phyloP scores from a whole-genome alignment of 192 early-diverging fungal genomes.

The Backusella australiensis region DNA sequence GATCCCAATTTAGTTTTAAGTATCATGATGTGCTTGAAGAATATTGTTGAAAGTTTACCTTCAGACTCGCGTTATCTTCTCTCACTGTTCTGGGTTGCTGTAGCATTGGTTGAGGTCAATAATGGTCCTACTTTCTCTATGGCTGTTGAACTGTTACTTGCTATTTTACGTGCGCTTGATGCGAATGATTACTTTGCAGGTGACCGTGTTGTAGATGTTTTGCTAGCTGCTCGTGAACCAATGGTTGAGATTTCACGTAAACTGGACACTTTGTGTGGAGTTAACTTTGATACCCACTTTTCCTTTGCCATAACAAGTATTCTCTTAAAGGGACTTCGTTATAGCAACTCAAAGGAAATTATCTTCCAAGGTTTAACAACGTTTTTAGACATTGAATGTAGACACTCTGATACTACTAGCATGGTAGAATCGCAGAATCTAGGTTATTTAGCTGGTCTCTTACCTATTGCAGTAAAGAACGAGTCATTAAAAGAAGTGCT shows the following conservation, averaged over 20 bases:
- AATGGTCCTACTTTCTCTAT: slow-evolving; percentile 76
- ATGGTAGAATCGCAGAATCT: slow-evolving; percentile 40
- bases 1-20: slow-evolving; percentile 79
- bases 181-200: slow-evolving; percentile 66
- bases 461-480: slow-evolving; percentile 78
- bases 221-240: slow-evolving; percentile 69
- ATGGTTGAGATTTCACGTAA: slow-evolving; percentile 69
- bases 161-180: slow-evolving; percentile 77
- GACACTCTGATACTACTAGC: slow-evolving; percentile 27
- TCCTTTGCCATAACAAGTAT: slow-evolving; percentile 80
- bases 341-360: slow-evolving; percentile 69
- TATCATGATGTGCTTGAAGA: slow-evolving; percentile 89
- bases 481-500: slow-evolving; percentile 61
- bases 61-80: slow-evolving; percentile 79
- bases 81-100: slow-evolving; percentile 88
- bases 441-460: slow-evolving; percentile 78
- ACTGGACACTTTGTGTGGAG: slow-evolving; percentile 71
- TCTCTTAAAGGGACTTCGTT: slow-evolving; percentile 81
- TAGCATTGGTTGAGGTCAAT: slow-evolving; percentile 85
- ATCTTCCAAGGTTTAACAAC: slow-evolving; percentile 68
- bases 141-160: slow-evolving; percentile 67
- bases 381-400: slow-evolving; percentile 74
- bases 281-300: slow-evolving; percentile 87
- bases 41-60: slow-evolving; percentile 82
- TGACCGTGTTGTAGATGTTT: slow-evolving; percentile 66